Conservation (phyloP, 148 eudicot genomes). For the Persicaria tinctoria region DNA sequence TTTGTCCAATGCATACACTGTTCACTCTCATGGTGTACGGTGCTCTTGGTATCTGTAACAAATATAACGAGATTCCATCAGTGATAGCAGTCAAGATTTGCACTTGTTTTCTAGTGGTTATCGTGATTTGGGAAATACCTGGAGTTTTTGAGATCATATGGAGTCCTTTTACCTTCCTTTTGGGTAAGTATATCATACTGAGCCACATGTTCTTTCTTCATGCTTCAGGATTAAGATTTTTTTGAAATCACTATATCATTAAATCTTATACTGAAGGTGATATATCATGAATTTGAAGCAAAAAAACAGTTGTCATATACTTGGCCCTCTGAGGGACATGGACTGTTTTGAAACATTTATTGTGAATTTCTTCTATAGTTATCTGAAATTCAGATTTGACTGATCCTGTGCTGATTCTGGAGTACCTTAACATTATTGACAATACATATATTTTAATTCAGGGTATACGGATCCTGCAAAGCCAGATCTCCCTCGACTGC, state of each 20-base stretch:
- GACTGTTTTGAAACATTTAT: neutral
- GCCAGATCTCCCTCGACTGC: constrained; percentile 79
- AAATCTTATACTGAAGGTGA: neutral
- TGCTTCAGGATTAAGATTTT: neutral
- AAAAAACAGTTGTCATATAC: neutral
- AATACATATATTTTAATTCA: constrained; percentile 19
- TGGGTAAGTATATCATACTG: constrained; percentile 38
- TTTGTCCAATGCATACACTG: constrained; percentile 96
- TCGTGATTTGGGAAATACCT: constrained; percentile 85
- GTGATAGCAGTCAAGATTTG: constrained; percentile 68
- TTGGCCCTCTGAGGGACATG: neutral
- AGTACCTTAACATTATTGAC: neutral
- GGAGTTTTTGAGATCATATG: constrained; percentile 76
- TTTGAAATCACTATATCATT: neutral
- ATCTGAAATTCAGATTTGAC: neutral
- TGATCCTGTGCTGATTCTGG: neutral
- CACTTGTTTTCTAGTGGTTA: constrained; percentile 69
- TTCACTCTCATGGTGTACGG: constrained; percentile 97
- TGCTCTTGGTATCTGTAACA: constrained; percentile 80
- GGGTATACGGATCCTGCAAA: constrained; percentile 93
- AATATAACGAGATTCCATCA: constrained; percentile 77
- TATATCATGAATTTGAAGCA: neutral
- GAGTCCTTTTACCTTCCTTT: constrained; percentile 62
- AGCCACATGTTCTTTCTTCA: neutral
- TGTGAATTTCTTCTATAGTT: neutral